Base-by-base conservation (phyloP, 2,329 filamentous ascomycete species). In the Rhinocladiella similis region DNA sequence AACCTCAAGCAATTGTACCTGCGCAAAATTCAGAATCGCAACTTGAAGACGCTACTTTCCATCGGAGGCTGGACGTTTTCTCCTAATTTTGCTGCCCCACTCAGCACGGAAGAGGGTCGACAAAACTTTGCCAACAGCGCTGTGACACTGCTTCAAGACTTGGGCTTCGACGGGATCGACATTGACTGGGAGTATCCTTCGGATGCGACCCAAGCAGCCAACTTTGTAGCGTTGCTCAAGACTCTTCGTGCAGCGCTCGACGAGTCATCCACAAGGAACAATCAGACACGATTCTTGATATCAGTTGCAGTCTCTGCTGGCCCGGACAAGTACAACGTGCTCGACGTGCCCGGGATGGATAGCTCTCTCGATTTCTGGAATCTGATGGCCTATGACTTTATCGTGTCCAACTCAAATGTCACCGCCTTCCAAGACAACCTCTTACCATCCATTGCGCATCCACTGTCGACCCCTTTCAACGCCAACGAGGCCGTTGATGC, bases 301-400 rank as follows among this genome's bases (percentile, higher is more conserved):
- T 65, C 64, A 2, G 62, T 64, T n/a, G 64, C 64, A 3, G 65
- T 62, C 41, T 64, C 65, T 3, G 65, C 85, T 2, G 85, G 85
- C 7, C 70, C 83, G 0, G 72, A 81, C 54, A 86, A 89, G 72
- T 86, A 83, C 71, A 69, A 80, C 56, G 85, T 82, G 65, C 75
- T 89, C 53, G 78, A 87, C 64, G 72, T 89, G 14, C 57, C 71
- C 0, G 82, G 72, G 56, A 89, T 89, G 86, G 84, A 89, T 67
- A 70, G 67, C 10, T 80, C 83, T 54, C 77, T 90, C 1, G 86
- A 89, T 72, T 89, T 89, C 70, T 89, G 86, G 86, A 89, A 89
- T 70, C 73, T 91, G 41, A 96, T 96, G 91, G 88, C 89, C 1
- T 96, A 96, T 73, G 91, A 96, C 73, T 95, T 85, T 70, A 85